Evolutionary conservation across 106 monocot genomes (phyloP), one percentile per base, ranked within the genome.

Genomic region (Allium cepa): DNA sequence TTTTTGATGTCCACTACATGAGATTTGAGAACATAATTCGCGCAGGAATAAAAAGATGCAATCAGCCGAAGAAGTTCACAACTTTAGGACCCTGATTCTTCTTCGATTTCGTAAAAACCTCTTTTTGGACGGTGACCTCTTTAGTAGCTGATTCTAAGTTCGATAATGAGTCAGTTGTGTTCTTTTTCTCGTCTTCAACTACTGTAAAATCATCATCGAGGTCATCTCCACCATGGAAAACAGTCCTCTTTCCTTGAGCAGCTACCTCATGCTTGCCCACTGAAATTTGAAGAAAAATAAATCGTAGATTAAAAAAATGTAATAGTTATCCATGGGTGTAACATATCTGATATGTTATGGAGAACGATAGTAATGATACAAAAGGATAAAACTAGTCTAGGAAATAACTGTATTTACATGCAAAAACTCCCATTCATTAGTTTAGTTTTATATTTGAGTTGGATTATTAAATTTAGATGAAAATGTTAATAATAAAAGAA

Each of bases 201-300:
- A 26, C 50, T 49, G 67, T 74, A 56, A 93, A 99, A 83, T 99
- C 93, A 62, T 99, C 99, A 53, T 93, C 93, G 47, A 99, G 79
- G 73, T 99, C 97, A 75, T 99, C 97, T 74, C 97, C 97, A 59
- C 97, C 79, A 18, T 72, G 69, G 57, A 80, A 64, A 50, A 77
- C 53, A 2, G 74, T 81, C 11, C 56, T 66, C 45, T 74, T 63
- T 48, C 64, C 84, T 65, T 74, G 74, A 68, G 53, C 59, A 50
- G 16, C 47, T 55, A 74, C 77, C 17, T 50, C 57, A 50, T 60
- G 53, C 12, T 64, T 72, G 56, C 61, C 49, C 8, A 17, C 85
- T 86, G 86, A 63, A 73, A 79, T 17, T 57, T 77, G 10, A 56
- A 63, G 10, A 56, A 63, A 61, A 69, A 36, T 36, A 36, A 36